Percentiles rank a stretch among this genome's conserved stretches.
phyloP scores from a whole-genome alignment of 179 eudicot genomes.

The Actinidia polygama region DNA sequence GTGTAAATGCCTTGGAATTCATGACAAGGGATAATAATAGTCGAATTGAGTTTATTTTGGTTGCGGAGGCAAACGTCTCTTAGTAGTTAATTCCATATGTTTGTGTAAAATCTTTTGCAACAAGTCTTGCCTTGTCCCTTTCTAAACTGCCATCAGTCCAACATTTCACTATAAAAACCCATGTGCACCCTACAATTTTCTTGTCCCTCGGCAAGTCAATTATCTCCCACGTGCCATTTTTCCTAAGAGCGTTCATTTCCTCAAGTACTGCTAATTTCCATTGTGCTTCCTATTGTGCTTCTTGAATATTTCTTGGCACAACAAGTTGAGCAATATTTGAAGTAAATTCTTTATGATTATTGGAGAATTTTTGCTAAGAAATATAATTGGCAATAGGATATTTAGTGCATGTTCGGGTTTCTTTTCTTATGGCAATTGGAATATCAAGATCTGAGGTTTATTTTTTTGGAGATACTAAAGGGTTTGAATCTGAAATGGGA shows the following conservation, averaged over 20 bases:
- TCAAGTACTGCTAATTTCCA: slow-evolving; percentile 1
- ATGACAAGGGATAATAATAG: background rate
- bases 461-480: background rate
- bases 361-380: background rate
- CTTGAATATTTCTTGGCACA: slow-evolving; percentile 5
- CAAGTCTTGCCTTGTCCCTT: background rate
- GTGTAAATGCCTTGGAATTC: background rate
- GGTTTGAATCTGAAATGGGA: no score
- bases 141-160: background rate
- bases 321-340: background rate
- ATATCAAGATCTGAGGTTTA: background rate
- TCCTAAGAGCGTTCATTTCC: no score
- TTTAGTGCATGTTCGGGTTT: background rate
- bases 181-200: background rate
- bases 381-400: background rate
- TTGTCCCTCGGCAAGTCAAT: background rate
- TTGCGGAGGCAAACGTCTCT: background rate
- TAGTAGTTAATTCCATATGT: background rate
- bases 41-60: background rate
- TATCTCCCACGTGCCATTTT: background rate
- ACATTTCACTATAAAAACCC: background rate
- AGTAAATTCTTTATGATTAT: background rate
- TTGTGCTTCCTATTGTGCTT: background rate
- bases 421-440: background rate
- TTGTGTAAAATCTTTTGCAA: slow-evolving; percentile 7